These are phyloP conservation scores for Collybia mongolica DNA, from an alignment of 768 basidiomycete genomes.

Conservation along the genomic window DNA sequence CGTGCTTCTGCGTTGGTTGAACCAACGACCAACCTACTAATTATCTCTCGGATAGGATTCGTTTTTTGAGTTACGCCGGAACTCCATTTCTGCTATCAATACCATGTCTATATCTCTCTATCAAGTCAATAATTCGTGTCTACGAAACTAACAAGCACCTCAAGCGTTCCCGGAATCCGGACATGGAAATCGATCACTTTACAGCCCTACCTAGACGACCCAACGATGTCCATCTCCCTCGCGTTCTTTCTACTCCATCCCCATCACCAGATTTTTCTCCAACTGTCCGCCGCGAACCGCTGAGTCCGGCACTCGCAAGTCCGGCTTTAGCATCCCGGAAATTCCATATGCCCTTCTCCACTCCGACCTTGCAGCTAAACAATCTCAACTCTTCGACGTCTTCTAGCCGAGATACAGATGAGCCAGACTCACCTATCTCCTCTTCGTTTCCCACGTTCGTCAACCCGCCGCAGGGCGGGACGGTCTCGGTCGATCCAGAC, in stretches of 20 bases:
- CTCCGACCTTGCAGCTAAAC: slow-evolving; percentile 10
- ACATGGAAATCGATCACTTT: slow-evolving; percentile 15
- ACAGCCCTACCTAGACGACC: slow-evolving; percentile 16
- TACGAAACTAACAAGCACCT: slow-evolving; percentile 34
- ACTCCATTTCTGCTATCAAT: slow-evolving; percentile 47
- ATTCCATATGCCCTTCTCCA: slow-evolving; percentile 18
- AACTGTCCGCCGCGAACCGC: slow-evolving; percentile 19
- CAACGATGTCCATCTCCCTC: slow-evolving; percentile 7
- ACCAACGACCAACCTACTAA: slow-evolving; percentile 1
- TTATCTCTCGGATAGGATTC: slow-evolving; percentile 41
- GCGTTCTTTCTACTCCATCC: slow-evolving; percentile 9
- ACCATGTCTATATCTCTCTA: slow-evolving; percentile 51
- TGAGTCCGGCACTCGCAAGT: slow-evolving; percentile 17
- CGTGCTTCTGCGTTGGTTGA: slow-evolving; percentile 10
- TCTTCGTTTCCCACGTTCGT: slow-evolving; percentile 33
- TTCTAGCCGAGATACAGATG: slow-evolving; percentile 9
- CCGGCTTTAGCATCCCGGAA: slow-evolving; percentile 14
- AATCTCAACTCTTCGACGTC: slow-evolving; percentile 6
- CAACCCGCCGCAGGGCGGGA: slow-evolving; percentile 14
- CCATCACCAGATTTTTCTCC: slow-evolving; percentile 5
- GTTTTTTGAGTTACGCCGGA: slow-evolving; percentile 65
- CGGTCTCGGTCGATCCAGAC: slow-evolving; percentile 8
- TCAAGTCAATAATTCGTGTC: slow-evolving; percentile 36
- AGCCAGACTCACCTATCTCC: slow-evolving; percentile 24
- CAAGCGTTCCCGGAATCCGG: slow-evolving; percentile 32